Base-by-base conservation (phyloP, 495 filamentous ascomycete genomes). In the Ascodesmis nigricans region DNA sequence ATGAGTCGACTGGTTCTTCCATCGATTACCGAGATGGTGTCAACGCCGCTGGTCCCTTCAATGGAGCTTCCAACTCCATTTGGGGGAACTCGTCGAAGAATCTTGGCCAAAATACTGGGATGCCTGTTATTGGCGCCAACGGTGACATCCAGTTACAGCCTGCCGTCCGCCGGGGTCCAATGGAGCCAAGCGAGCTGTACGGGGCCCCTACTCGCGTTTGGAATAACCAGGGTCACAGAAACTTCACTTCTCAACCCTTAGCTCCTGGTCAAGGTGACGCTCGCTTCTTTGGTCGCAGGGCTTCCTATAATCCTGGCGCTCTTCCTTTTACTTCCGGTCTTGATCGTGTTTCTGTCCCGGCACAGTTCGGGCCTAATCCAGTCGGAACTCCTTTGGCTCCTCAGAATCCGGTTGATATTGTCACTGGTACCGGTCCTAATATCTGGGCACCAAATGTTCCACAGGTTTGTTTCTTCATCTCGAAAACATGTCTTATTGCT, bases 1-100 rank as follows among this genome's bases (percentile, higher is more conserved):
- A 83, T 47, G 55, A 63, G 34, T 67, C 65, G 22, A 75, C 72
- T 24, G 62, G 69, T 67, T 26, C 77, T 79, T 47, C 53, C 63
- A 22, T 44, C 69, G 41, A 72, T 71, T 36, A 54, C 64, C 31
- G 65, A 58, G 26, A 66, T 60, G 3, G 71, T 68, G 50, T 71
- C 62, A 49, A 57, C 16, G 41, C 57, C 18, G 43, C 56, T 22
- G 42, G 45, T 11, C 34, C 52, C n/a, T 59, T 56, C 25, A 38
- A 42, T 8, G 42, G 44, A 36, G 49, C 52, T 21, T 63, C 52
- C 3, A 36, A 38, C 24, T n/a, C n/a, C n/a, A 52, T 52, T n/a
- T 52, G 49, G 49, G 49, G 47, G 2, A 29, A 29, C 16, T 40
- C 44, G 18, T 28, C 24, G 23, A 51, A 51, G 39, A 37, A 29